These are phyloP conservation scores for Podaxis rugospora DNA, from an alignment of 768 basidiomycete species.

Conservation along the genomic window DNA sequence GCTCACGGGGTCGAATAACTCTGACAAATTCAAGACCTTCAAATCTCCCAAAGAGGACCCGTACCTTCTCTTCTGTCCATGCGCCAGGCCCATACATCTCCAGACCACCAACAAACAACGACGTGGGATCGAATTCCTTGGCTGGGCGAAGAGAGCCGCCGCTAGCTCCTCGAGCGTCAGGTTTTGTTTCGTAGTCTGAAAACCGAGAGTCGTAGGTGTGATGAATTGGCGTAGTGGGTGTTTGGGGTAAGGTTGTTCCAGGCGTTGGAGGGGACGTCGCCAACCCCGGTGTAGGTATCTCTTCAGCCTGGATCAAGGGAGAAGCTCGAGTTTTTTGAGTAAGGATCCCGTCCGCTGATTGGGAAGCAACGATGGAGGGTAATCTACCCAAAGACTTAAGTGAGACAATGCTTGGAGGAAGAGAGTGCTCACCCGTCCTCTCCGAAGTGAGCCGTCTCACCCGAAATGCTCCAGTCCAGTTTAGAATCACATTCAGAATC, in stretches of 20 bases:
- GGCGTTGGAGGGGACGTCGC: slow-evolving; percentile 48
- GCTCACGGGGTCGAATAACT: slow-evolving; percentile 60
- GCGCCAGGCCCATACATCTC: slow-evolving; percentile 57
- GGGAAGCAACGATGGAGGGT: background rate
- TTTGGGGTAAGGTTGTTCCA: slow-evolving; percentile 42
- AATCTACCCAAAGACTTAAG: background rate
- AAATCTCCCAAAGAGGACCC: slow-evolving; percentile 55
- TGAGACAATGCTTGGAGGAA: background rate
- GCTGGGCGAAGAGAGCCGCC: slow-evolving; percentile 18
- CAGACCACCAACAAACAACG: slow-evolving; percentile 75
- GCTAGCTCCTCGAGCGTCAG: slow-evolving; percentile 18
- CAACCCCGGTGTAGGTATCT: slow-evolving; percentile 41
- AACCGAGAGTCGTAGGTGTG: slow-evolving; percentile 27
- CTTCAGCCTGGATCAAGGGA: background rate
- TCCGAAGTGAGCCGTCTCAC: slow-evolving; percentile 5
- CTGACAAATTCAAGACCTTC: slow-evolving; percentile 63
- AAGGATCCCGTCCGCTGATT: background rate
- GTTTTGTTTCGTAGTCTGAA: slow-evolving; percentile 21
- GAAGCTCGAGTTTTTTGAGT: background rate
- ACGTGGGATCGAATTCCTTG: slow-evolving; percentile 55
- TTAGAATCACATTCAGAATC: slow-evolving; percentile 21
- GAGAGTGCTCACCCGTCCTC: slow-evolving; percentile 8
- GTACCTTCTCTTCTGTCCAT: slow-evolving; percentile 68
- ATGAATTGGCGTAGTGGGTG: slow-evolving; percentile 46
- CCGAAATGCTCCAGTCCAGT: slow-evolving; percentile 24